Percentiles rank a stretch among this genome's conserved stretches.
Evolutionary conservation across 306 rosid species (phyloP).

Genomic region (Medicago ruthenica): DNA sequence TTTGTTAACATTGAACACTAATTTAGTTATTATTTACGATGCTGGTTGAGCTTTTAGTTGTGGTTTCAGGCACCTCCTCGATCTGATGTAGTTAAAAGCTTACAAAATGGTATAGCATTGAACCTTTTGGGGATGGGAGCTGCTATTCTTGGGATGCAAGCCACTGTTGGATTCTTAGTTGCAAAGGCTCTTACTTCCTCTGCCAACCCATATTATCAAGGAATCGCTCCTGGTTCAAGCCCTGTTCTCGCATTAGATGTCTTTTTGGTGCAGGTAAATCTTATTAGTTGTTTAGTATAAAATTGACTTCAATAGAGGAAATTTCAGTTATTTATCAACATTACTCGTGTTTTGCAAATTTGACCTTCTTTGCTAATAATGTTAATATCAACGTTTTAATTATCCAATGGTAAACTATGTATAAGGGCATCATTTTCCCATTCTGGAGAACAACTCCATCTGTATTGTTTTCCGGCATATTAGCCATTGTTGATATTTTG

Average conservation of each 20-base stretch:
- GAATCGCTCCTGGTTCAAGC: constrained; percentile 78
- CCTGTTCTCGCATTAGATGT: constrained; percentile 98
- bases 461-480: constrained; percentile 31
- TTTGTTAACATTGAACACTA: neutral
- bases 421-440: neutral
- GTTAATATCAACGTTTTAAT: neutral
- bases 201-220: constrained; percentile 87
- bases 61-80: constrained; percentile 93
- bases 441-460: neutral
- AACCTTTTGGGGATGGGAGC: constrained; percentile 97
- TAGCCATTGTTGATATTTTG: neutral
- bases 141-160: constrained; percentile 95
- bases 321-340: constrained; percentile 12
- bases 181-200: constrained; percentile 97
- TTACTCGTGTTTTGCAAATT: constrained; percentile 2
- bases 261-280: constrained; percentile 88
- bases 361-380: neutral
- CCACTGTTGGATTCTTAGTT: constrained; percentile 89
- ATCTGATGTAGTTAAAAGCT: constrained; percentile 88
- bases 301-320: constrained; percentile 5
- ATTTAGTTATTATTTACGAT: constrained; percentile 22
- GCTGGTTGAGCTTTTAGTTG: constrained; percentile 15
- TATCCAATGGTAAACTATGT: neutral
- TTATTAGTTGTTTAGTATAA: neutral
- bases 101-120: constrained; percentile 77